phyloP scores from a whole-genome alignment of 345 rosid species.

The Brassica incana region DNA sequence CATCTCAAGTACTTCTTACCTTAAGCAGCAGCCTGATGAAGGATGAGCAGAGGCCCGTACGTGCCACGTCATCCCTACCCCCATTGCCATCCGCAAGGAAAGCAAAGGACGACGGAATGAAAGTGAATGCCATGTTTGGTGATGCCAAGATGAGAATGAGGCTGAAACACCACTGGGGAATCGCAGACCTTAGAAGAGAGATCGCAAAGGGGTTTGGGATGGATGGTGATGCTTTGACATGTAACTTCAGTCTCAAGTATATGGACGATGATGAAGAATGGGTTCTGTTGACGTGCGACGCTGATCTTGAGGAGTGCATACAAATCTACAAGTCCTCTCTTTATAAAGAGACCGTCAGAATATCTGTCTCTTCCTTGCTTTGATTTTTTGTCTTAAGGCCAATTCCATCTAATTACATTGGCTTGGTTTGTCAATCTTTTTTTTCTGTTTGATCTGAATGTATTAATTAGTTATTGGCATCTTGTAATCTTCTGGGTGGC shows the following conservation, averaged over 20 bases:
- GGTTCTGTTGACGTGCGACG: constrained; percentile 78
- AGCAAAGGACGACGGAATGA: constrained; percentile 29
- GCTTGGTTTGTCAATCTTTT: constrained; percentile 30
- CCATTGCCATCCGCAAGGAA: constrained; percentile 38
- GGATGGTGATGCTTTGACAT: constrained; percentile 45
- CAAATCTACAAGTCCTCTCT: constrained; percentile 59
- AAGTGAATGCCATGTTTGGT: constrained; percentile 65
- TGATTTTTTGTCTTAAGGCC: constrained; percentile 5
- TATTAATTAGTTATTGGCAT: constrained; percentile 14
- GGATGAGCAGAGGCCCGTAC: constrained; percentile 45
- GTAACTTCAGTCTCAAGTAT: constrained; percentile 54
- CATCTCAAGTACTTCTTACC: constrained; percentile 43
- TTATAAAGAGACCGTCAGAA: constrained; percentile 50
- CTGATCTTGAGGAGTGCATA: constrained; percentile 83
- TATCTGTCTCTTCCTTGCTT: constrained; percentile 43
- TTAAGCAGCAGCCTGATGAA: constrained; percentile 45
- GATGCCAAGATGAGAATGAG: constrained; percentile 58
- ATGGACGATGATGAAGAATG: constrained; percentile 74
- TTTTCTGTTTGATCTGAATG: constrained; percentile 16
- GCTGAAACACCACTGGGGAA: constrained; percentile 51
- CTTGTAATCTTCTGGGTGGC: constrained; percentile 11
- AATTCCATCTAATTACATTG: constrained; percentile 7
- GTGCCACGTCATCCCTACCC: constrained; percentile 44
- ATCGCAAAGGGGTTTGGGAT: constrained; percentile 53
- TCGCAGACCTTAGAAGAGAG: constrained; percentile 56